phyloP scores from a whole-genome alignment of 495 filamentous ascomycete species.

The Bacidia gigantensis region DNA sequence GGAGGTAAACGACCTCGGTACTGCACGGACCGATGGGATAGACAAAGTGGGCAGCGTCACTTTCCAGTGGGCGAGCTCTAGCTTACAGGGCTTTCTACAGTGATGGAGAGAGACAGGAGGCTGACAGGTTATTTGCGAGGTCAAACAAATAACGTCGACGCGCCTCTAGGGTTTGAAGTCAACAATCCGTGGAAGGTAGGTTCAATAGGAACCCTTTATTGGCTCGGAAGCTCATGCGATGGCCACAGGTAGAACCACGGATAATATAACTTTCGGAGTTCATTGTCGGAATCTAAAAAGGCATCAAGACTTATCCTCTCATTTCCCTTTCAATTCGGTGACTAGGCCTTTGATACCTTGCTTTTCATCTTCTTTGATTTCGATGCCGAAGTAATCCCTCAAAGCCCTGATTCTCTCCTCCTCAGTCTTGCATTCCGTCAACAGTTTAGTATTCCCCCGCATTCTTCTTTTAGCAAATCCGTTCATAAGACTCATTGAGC shows the following conservation, averaged over 20 bases:
- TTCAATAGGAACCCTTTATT: not conserved
- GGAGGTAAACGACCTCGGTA: conserved; percentile 76
- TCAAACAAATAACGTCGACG: conserved; percentile 65
- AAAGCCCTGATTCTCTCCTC: conserved; percentile 36
- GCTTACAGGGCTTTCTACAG: conserved; percentile 36
- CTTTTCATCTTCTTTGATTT: conserved; percentile 34
- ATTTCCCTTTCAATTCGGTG: conserved; percentile 24
- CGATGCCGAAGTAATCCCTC: conserved; percentile 36
- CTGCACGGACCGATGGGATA: conserved; percentile 85
- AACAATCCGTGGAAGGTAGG: conserved; percentile 90
- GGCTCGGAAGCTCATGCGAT: not conserved
- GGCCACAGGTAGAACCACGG: conserved; percentile 6
- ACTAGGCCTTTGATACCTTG: conserved; percentile 29
- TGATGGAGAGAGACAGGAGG: conserved; percentile 92
- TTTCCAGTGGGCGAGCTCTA: too few relatives aligned
- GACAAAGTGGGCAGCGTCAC: conserved; percentile 40
- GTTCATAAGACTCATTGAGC: conserved; percentile 45
- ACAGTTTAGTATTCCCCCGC: conserved; percentile 39
- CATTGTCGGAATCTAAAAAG: not conserved
- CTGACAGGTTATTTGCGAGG: conserved; percentile 77
- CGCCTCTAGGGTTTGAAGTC: conserved; percentile 79
- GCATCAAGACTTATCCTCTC: too few relatives aligned
- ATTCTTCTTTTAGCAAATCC: conserved; percentile 44
- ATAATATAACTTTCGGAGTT: not conserved
- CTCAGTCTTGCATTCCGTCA: conserved; percentile 35